Conservation (phyloP, 1,284 basidiomycete species). For the Phellinidium pouzarii region DNA sequence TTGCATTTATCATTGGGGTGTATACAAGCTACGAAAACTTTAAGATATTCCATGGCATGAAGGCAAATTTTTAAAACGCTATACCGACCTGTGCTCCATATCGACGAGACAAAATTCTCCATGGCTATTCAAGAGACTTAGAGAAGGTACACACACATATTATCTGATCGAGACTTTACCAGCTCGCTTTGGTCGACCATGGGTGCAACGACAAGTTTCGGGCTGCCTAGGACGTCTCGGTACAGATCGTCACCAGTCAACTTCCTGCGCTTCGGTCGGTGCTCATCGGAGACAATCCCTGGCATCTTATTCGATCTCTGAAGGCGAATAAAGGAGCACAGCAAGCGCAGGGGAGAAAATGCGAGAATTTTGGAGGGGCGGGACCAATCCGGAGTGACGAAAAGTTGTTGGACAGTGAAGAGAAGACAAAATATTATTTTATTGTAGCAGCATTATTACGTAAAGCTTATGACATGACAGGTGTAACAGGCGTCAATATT, state of each 20-base stretch:
- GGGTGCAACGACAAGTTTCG: slow-evolving; percentile 87
- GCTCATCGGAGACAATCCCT: background rate
- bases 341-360: background rate
- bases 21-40: slow-evolving; percentile 60
- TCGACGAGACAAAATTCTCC: slow-evolving; percentile 82
- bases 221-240: slow-evolving; percentile 65
- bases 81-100: slow-evolving; percentile 70
- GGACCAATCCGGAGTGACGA: no score
- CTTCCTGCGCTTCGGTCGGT: slow-evolving; percentile 35
- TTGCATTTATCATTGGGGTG: slow-evolving; percentile 97
- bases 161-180: slow-evolving; percentile 40
- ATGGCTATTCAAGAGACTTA: slow-evolving; percentile 51
- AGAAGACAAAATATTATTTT: no score
- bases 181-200: slow-evolving; percentile 99
- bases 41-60: slow-evolving; percentile 5
- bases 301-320: background rate
- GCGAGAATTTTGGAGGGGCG: no score
- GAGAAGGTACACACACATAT: slow-evolving; percentile 9
- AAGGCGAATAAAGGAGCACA: background rate
- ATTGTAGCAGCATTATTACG: no score
- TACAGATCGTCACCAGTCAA: slow-evolving; percentile 82
- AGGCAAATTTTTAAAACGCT: slow-evolving; percentile 18
- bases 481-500: no score
- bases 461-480: no score
- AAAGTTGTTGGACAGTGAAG: background rate